Evolutionary conservation across 2,329 filamentous ascomycete genomes (phyloP).

Genomic region (Plectosphaerella sp.): DNA sequence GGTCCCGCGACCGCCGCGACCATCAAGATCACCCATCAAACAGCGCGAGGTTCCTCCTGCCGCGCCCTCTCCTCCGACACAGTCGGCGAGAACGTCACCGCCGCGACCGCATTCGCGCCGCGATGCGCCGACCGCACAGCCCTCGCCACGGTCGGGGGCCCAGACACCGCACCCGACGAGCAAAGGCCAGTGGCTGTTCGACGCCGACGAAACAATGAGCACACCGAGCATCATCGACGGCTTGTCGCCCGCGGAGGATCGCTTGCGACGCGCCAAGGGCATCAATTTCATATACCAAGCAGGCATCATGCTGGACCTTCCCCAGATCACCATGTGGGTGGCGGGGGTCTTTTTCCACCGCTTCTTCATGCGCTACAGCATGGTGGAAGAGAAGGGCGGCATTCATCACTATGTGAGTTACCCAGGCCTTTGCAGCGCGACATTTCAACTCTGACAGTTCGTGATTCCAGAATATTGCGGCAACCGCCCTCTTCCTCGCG

Average conservation of each 20-base stretch:
- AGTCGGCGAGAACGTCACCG: slow-evolving; percentile 50
- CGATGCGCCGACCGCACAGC: slow-evolving; percentile 36
- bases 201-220: slow-evolving; percentile 72
- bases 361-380: slow-evolving; percentile 86
- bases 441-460: not conserved
- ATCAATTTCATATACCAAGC: slow-evolving; percentile 96
- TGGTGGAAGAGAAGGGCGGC: slow-evolving; percentile 70
- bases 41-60: slow-evolving; percentile 56
- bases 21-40: slow-evolving; percentile 45
- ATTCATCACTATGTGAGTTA: slow-evolving; percentile 84
- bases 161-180: slow-evolving; percentile 21
- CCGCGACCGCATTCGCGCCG: slow-evolving; percentile 41
- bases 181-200: slow-evolving; percentile 81
- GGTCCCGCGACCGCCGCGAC: slow-evolving; percentile 33
- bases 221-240: slow-evolving; percentile 84
- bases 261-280: slow-evolving; percentile 78
- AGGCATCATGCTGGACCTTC: slow-evolving; percentile 85
- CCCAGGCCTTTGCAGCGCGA: not conserved
- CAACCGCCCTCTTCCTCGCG: slow-evolving; percentile 85
- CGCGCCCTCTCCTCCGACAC: slow-evolving; percentile 56
- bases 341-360: slow-evolving; percentile 93
- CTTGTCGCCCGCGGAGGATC: slow-evolving; percentile 71
- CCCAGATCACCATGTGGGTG: slow-evolving; percentile 87
- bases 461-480: slow-evolving; percentile 66
- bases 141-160: slow-evolving; percentile 4